Conservation (phyloP, 208 protist species). For the Phytomonas francai region DNA sequence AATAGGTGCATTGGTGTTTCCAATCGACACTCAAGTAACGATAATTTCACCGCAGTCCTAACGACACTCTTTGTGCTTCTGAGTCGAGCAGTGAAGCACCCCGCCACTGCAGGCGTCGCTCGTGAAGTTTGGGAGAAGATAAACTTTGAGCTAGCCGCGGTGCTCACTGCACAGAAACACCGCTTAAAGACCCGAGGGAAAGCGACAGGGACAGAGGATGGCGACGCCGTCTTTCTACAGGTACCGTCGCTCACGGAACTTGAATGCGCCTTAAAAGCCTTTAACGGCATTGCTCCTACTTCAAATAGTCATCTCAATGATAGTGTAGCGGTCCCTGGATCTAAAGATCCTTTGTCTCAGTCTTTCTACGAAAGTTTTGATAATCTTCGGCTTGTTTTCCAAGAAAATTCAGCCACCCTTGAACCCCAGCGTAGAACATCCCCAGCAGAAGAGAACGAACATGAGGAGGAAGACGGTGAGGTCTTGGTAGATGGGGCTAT, state of each 20-base stretch:
- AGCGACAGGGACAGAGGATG: not conserved
- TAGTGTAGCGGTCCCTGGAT: not conserved
- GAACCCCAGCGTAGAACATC: not conserved
- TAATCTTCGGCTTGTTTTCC: not conserved
- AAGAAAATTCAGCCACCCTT: not conserved
- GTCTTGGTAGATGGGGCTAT: not conserved
- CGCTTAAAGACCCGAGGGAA: not conserved
- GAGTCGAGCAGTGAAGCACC: not conserved
- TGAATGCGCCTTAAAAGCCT: not conserved
- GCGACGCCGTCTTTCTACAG: not conserved
- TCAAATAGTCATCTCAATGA: not conserved
- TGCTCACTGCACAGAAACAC: not conserved
- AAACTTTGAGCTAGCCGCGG: not conserved
- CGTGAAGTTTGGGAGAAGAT: not conserved
- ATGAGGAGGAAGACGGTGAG: not conserved
- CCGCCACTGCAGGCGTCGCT: not conserved
- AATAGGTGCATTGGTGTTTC: not conserved
- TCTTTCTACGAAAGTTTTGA: not conserved
- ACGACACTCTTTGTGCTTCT: not conserved
- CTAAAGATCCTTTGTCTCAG: not conserved
- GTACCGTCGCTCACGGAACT: not conserved
- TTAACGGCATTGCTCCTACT: not conserved
- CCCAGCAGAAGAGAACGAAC: not conserved
- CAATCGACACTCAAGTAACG: not conserved
- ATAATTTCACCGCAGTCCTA: not conserved